Evolutionary conservation across 2,329 filamentous ascomycete species (phyloP), one percentile per base, ranked within the genome.

Genomic region (Aspergillus awamori): DNA sequence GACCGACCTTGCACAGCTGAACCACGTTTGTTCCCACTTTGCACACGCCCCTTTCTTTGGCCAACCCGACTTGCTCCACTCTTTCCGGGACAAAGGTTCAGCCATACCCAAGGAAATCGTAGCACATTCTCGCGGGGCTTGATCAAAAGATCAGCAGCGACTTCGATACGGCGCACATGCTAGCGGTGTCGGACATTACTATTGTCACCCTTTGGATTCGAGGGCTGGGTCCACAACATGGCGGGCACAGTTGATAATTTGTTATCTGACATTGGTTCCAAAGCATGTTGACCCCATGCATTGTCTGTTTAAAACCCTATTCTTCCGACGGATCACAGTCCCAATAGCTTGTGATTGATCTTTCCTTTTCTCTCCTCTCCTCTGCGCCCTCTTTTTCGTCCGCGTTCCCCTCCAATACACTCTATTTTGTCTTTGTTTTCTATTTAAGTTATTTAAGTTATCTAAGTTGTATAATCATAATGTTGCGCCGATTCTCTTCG

Each of bases 401-500:
- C 62, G 49, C 41, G 15, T 48, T 43, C 8, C 28, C 4, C 20
- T 10, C 24, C 15, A 5, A 51, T 51, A 36, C 17, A 52, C 26
- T 28, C 45, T 51, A 52, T 63, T 51, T 43, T 41, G 57, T 26
- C 22, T 45, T 38, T 47, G 26, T 51, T 55, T 39, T 20, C 20
- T 20, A 36, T 58, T 51, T 41, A 15, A 20, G 20, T 20, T 20
- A 20, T 20, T 20, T 51, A 33, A 39, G 33, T 53, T 52, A 49
- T 38, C 10, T 36, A 33, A 56, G 38, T 20, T 20, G 38, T n/a
- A 60, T 53, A 62, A 59, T 70, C 65, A 75, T 68, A 49, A 78
- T 78, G 75, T 72, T 79, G 64, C 75, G 75, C 59, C 73, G 75
- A 65, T 68, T 79, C 58, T 79, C 77, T 39, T 73, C 75, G 8